These are phyloP conservation scores for Xylariaceae sp. DNA, from an alignment of 2,329 filamentous ascomycete species.

Conservation along the genomic window DNA sequence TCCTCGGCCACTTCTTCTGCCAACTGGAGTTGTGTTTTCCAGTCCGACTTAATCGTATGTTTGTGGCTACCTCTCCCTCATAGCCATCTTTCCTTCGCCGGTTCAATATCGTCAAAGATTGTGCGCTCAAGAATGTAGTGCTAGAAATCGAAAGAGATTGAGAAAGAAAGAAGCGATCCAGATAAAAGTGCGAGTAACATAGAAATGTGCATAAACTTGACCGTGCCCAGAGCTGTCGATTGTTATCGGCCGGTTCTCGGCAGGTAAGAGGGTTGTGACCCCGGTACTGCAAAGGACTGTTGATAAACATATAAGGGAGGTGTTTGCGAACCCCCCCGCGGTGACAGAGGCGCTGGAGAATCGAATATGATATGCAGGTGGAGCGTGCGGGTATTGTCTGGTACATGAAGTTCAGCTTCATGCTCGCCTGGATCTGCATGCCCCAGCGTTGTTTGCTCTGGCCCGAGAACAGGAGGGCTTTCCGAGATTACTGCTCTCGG, in stretches of 20 bases:
- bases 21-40: conserved; percentile 1
- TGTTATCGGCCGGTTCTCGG: too few relatives aligned
- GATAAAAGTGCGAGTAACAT: conserved; percentile 12
- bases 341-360: conserved; percentile 1
- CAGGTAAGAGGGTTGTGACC: too few relatives aligned
- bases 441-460: not conserved
- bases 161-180: conserved; percentile 2
- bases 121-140: conserved; percentile 15
- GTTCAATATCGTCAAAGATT: conserved; percentile 14
- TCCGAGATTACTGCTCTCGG: conserved; percentile 1
- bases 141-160: too few relatives aligned
- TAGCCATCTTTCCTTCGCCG: not conserved
- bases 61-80: not conserved
- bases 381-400: conserved; percentile 6
- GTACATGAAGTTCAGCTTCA: conserved; percentile 6
- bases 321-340: conserved; percentile 1
- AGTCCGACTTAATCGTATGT: not conserved
- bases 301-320: conserved; percentile 8
- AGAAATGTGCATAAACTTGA: too few relatives aligned
- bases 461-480: not conserved
- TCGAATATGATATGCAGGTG: conserved; percentile 4
- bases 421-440: not conserved
- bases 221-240: too few relatives aligned
- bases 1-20: not conserved
- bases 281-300: conserved; percentile 1